Conservation (phyloP, 108 stramenopile species). For the Poteriospumella lacustris region DNA sequence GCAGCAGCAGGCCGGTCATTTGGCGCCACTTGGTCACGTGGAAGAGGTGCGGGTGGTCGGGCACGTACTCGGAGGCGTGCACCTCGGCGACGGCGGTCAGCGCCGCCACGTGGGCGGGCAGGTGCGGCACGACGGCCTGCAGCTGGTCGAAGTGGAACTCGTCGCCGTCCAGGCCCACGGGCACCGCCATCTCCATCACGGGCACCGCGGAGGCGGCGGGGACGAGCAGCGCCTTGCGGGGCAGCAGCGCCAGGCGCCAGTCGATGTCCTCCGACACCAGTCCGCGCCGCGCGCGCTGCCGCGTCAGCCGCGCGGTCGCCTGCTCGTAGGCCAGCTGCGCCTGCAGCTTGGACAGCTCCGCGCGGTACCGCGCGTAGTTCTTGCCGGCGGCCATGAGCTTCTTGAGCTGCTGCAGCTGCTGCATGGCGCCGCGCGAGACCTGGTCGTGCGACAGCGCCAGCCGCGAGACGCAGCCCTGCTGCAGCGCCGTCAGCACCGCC, state of each 20-base stretch:
- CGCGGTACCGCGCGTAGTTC: background rate
- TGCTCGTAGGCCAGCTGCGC: too few relatives aligned
- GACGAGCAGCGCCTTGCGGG: too few relatives aligned
- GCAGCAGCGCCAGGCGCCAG: too few relatives aligned
- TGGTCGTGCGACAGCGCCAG: background rate
- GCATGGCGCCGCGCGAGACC: background rate
- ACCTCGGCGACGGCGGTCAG: background rate
- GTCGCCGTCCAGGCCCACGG: too few relatives aligned
- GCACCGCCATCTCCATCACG: too few relatives aligned
- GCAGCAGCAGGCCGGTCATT: background rate
- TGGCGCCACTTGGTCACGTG: background rate
- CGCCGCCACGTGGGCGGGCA: background rate
- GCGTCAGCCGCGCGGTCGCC: too few relatives aligned
- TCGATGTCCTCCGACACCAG: too few relatives aligned
- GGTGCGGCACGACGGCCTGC: background rate
- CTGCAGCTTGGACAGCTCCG: background rate
- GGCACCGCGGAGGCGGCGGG: too few relatives aligned
- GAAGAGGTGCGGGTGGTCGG: background rate
- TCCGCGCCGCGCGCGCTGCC: too few relatives aligned
- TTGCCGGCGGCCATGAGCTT: slow-evolving; percentile 5
- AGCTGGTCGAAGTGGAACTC: too few relatives aligned
- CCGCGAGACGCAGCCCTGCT: background rate
- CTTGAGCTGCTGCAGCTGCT: background rate
- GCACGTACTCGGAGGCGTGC: background rate
- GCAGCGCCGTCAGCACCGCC: slow-evolving; percentile 17